phyloP scores from a whole-genome alignment of 129 eudicot genomes.

The Centaurea solstitialis region DNA sequence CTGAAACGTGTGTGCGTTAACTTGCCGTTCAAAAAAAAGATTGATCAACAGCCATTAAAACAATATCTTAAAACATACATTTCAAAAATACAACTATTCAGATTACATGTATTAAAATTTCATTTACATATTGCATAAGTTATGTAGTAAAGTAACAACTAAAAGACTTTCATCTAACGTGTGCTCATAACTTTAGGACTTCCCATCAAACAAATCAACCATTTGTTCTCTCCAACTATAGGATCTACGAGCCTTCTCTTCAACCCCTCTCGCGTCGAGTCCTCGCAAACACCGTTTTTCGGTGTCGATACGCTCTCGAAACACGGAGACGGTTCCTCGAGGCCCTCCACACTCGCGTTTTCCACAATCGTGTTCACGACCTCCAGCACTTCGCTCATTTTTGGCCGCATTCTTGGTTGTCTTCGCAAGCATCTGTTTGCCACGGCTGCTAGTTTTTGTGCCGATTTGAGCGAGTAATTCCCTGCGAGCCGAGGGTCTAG shows the following conservation, averaged over 20 bases:
- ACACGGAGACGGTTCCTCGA: slow-evolving; percentile 27
- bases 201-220: slow-evolving; percentile 49
- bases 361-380: slow-evolving; percentile 52
- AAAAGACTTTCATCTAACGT: slow-evolving; percentile 18
- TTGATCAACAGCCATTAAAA: too few species aligned
- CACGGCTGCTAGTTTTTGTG: slow-evolving; percentile 74
- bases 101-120: slow-evolving; percentile 14
- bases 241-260: slow-evolving; percentile 55
- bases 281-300: slow-evolving; percentile 30
- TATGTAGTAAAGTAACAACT: not conserved
- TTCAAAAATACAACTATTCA: not conserved
- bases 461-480: slow-evolving; percentile 62
- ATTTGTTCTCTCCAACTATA: slow-evolving; percentile 46
- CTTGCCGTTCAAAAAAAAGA: too few species aligned
- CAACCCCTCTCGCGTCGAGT: slow-evolving; percentile 28
- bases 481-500: slow-evolving; percentile 73
- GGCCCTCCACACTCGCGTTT: slow-evolving; percentile 26
- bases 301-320: slow-evolving; percentile 22
- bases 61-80: not conserved
- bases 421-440: slow-evolving; percentile 75
- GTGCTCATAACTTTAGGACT: slow-evolving; percentile 53
- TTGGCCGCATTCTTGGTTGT: slow-evolving; percentile 68
- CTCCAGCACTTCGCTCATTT: slow-evolving; percentile 69
- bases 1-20: too few species aligned
- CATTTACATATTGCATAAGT: not conserved